These are phyloP conservation scores for Aspergillus spinulosporus DNA, from an alignment of 2,329 filamentous ascomycete species.

Conservation along the genomic window DNA sequence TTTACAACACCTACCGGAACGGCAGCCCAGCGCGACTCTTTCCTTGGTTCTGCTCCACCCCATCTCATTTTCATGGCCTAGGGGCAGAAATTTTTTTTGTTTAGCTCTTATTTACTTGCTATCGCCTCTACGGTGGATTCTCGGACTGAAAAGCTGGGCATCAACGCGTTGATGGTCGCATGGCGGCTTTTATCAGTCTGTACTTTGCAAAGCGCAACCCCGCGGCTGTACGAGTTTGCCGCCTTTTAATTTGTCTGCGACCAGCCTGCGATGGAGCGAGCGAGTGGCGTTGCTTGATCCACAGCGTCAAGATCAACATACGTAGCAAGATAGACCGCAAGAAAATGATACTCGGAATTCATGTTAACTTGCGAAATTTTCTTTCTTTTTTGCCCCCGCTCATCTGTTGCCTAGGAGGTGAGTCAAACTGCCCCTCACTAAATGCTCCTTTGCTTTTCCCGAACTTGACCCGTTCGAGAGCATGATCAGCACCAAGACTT, in stretches of 20 bases:
- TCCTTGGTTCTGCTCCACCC: constrained; percentile 34
- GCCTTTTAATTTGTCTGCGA: constrained; percentile 20
- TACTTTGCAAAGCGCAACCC: constrained; percentile 23
- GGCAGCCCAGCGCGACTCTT: constrained; percentile 19
- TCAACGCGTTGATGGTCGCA: constrained; percentile 35
- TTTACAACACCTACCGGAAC: not conserved
- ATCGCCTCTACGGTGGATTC: constrained; percentile 19
- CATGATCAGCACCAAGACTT: constrained; percentile 2
- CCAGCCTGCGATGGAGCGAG: constrained; percentile 20
- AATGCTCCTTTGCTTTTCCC: constrained; percentile 7
- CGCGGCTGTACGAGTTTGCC: constrained; percentile 21
- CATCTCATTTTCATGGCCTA: not conserved
- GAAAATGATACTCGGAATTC: constrained; percentile 6
- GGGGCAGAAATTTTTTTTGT: constrained; percentile 26
- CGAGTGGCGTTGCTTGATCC: constrained; percentile 25
- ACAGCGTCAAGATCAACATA: constrained; percentile 20
- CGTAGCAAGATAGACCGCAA: constrained; percentile 4
- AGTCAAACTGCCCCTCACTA: constrained; percentile 15
- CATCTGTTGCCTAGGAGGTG: constrained; percentile 12
- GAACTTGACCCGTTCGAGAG: constrained; percentile 3
- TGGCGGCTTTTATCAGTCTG: constrained; percentile 20
- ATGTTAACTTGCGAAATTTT: constrained; percentile 8
- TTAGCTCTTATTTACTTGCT: constrained; percentile 19
- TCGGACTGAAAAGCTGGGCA: constrained; percentile 36
- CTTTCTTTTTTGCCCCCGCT: constrained; percentile 13